These are phyloP conservation scores for Monosporascus sp. DNA, from an alignment of 2,329 filamentous ascomycete genomes.

Conservation along the genomic window DNA sequence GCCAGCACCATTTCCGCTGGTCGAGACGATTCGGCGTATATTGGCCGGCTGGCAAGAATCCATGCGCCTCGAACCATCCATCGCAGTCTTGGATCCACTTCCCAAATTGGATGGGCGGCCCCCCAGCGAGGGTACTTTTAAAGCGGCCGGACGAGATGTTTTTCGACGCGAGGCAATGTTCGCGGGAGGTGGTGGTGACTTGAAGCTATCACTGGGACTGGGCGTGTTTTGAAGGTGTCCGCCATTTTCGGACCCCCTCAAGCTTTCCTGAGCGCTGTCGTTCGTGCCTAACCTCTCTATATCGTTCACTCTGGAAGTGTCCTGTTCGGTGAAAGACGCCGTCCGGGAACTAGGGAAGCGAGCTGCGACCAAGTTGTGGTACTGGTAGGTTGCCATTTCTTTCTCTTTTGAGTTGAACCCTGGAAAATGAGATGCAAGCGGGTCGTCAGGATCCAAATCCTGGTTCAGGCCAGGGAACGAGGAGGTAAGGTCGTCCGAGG, in stretches of 20 bases:
- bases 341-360: not conserved
- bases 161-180: constrained; percentile 52
- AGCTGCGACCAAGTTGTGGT: not conserved
- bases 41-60: constrained; percentile 38
- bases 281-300: constrained; percentile 2
- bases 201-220: constrained; percentile 33
- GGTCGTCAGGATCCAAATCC: not conserved
- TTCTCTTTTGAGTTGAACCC: not conserved
- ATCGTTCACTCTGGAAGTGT: not conserved
- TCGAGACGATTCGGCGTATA: constrained; percentile 51
- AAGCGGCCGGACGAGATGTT: constrained; percentile 42
- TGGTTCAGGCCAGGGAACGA: not conserved
- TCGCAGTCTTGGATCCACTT: constrained; percentile 39
- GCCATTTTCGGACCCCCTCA: constrained; percentile 1
- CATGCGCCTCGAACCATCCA: constrained; percentile 41
- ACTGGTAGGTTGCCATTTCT: not conserved
- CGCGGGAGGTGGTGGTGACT: constrained; percentile 44
- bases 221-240: constrained; percentile 14
- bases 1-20: constrained; percentile 36
- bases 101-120: constrained; percentile 35
- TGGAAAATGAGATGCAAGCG: not conserved
- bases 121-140: constrained; percentile 42
- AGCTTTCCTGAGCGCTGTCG: constrained; percentile 11
- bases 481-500: not conserved
- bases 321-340: not conserved